Base-by-base conservation (phyloP, 345 rosid genomes). In the Chamaenerion angustifolium region DNA sequence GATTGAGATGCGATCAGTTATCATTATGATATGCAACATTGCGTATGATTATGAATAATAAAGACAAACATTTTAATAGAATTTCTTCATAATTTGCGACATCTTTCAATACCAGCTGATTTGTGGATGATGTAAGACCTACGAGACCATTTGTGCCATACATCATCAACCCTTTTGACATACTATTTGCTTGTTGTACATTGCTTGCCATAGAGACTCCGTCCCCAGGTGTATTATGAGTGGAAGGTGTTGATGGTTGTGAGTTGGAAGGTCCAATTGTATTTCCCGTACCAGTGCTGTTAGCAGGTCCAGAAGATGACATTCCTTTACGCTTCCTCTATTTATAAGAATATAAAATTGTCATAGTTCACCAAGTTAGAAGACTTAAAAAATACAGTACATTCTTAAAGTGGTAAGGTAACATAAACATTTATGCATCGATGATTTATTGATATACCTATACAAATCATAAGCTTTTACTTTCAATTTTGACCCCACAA, bases 281-380 rank as follows among this genome's bases (percentile, higher is more conserved):
- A 64, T 88, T 92, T 75, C 83, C 95, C 1, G 98, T 87, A 62
- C 98, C 95, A 14, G 88, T 80, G 63, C 98, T 92, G 64, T 87
- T 92, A 60, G 98, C 95, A 61, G 98, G 86, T 64, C 95, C 98
- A 68, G 98, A 85, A 56, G 95, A 85, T 57, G 98, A 71, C 48
- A 93, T 79, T 48, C 95, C 96, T 62, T 92, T 92, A 76, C 98
- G 73, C 73, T 92, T 92, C 64, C 96, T 84, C 98, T 92, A 64
- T 64, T 44, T 62, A 55, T 71, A 49, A 17, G 60, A 48, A 62
- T 2, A 21, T n/a, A n/a, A n/a, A n/a, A 7, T 23, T 13, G 31
- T 15, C 19, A 50, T 21, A 16, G 40, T 31, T n/a, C 31, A 41
- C 25, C 8, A 31, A 31, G 8, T 7, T 31, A 31, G 8, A 31